Base-by-base conservation (phyloP, 305 asterid genomes). In the Ajuga reptans region DNA sequence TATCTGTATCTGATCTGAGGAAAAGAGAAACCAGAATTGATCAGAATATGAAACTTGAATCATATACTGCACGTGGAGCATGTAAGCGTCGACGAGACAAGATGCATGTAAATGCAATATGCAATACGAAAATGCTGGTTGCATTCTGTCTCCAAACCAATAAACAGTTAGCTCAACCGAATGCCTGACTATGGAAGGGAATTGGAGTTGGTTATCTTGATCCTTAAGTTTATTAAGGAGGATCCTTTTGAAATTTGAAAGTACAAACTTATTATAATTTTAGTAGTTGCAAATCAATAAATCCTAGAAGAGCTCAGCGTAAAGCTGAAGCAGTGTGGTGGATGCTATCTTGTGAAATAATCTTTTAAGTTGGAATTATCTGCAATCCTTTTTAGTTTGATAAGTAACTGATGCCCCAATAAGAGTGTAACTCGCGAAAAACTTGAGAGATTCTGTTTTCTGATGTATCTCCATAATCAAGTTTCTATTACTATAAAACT, bases 21-120 rank as follows among this genome's bases (percentile, higher is more conserved):
- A 51, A 29, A 6, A 9, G 37, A 71, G 21, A 16, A 60, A 50
- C 31, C 60, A 17, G 50, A 70, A 60, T 17, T 24, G 52, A 59
- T 9, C n/a, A 46, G 17, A 11, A 58, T 31, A 29, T 50, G 58
- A 46, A 27, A 47, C 29, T 17, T 54, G 53, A 18, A 69, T 46
- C 18, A 43, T 56, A 12, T 15, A 11, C 9, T 49, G 46, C 24
- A 3, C 9, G 4, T 66, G 24, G 8, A 50, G 51, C 60, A 34
- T 49, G 29, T 52, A 18, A 11, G 36, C 15, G 3, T 52, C 15
- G 6, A 52, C 34, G 8, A 18, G 58, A 52, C 18, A n/a, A 2
- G 34, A 47, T 46, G 31, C 59, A 37, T 68, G 49, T 59, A 46
- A 74, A 34, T 21, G 49, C 51, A 36, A 68, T 8, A 15, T 59